A percentile compares a stretch with the other conserved stretches of the same genome.
Conservation (phyloP, 2,329 filamentous ascomycete species). For the Xylariaceae sp. region DNA sequence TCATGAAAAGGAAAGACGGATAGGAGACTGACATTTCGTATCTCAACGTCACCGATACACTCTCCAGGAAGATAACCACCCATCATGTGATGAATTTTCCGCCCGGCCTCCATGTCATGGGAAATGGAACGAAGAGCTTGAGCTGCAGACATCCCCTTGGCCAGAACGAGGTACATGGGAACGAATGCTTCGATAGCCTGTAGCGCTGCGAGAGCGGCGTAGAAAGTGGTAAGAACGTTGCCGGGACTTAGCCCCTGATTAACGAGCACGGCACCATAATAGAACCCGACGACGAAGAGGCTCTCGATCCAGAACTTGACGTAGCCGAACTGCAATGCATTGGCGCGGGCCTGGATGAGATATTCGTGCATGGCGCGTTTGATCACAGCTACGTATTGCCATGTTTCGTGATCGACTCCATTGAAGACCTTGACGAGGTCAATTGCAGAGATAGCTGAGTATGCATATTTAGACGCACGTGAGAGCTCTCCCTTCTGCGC, state of each 20-base stretch:
- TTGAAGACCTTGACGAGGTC: constrained; percentile 89
- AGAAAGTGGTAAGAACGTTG: constrained; percentile 82
- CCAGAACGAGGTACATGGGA: constrained; percentile 77
- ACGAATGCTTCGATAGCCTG: constrained; percentile 77
- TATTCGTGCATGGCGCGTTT: constrained; percentile 68
- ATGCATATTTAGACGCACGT: constrained; percentile 73
- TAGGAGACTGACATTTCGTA: constrained; percentile 65
- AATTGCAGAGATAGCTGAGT: constrained; percentile 74
- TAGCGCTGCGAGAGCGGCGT: constrained; percentile 77
- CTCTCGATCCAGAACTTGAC: constrained; percentile 75
- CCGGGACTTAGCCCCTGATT: constrained; percentile 65
- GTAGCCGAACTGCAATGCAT: constrained; percentile 74
- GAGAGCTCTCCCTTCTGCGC: constrained; percentile 72
- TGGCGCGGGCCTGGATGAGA: constrained; percentile 70
- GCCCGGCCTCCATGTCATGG: constrained; percentile 40
- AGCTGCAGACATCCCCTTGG: constrained; percentile 80
- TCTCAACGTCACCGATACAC: constrained; percentile 72
- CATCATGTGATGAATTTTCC: constrained; percentile 40
- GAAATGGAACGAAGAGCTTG: constrained; percentile 61
- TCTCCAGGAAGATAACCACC: constrained; percentile 43
- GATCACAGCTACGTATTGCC: constrained; percentile 67
- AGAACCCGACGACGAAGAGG: constrained; percentile 90
- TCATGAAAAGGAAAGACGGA: background rate
- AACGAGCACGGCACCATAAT: constrained; percentile 80
- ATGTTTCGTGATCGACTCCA: constrained; percentile 72